A percentile compares a stretch with the other conserved stretches of the same genome.
phyloP scores from a whole-genome alignment of 176 grass and related monocot genomes.

The Phyllostachys edulis region DNA sequence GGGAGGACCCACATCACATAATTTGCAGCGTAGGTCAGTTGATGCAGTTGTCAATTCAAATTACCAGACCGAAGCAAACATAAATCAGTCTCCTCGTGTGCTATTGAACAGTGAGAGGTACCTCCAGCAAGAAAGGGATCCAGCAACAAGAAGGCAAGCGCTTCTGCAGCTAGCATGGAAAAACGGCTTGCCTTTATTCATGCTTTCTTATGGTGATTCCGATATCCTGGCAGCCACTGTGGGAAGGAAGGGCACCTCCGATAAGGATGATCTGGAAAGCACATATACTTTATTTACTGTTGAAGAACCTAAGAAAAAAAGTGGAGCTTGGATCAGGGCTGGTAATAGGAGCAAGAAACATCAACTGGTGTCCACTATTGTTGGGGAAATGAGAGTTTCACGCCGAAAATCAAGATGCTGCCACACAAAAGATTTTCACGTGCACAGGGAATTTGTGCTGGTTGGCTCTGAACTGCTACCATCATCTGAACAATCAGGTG shows the following conservation, averaged over 20 bases:
- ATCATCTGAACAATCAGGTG: constrained; percentile 39
- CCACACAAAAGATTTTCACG: constrained; percentile 37
- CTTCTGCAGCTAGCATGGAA: constrained; percentile 88
- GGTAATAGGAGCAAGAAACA: constrained; percentile 77
- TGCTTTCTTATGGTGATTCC: constrained; percentile 79
- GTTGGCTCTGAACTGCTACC: constrained; percentile 57
- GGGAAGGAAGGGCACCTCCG: constrained; percentile 40
- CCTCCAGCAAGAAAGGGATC: constrained; percentile 47
- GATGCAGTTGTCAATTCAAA: constrained; percentile 43
- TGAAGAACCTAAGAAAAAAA: constrained; percentile 67
- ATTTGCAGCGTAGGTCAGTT: constrained; percentile 51
- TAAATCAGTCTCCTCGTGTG: constrained; percentile 24
- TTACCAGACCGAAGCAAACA: constrained; percentile 32
- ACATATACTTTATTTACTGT: constrained; percentile 71
- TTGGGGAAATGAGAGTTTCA: constrained; percentile 64
- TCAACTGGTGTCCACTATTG: constrained; percentile 57
- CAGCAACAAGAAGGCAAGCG: constrained; percentile 57
- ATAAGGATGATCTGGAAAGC: constrained; percentile 56
- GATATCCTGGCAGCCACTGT: constrained; percentile 79
- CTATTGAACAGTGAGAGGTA: constrained; percentile 43
- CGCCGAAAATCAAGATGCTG: constrained; percentile 45
- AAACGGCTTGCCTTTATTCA: constrained; percentile 78
- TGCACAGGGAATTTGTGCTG: constrained; percentile 77
- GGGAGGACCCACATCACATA: constrained; percentile 27
- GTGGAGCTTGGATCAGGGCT: constrained; percentile 55